Conservation (phyloP, 2,329 filamentous ascomycete species). For the Cercospora janseana region DNA sequence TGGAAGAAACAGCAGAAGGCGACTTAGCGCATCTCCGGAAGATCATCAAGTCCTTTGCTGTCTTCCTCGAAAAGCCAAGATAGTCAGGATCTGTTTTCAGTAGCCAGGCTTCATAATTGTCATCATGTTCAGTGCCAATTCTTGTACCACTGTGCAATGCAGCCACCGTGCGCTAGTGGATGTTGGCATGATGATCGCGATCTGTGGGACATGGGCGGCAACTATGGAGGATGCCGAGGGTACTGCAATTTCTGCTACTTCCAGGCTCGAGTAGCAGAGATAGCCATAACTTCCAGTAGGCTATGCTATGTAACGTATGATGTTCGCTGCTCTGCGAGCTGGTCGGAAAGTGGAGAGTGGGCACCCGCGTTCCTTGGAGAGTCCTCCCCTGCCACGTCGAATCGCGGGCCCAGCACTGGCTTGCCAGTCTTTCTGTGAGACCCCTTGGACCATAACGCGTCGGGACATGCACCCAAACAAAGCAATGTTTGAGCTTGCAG, state of each 20-base stretch:
- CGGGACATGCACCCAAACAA: no score
- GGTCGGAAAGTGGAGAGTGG: slow-evolving; percentile 6
- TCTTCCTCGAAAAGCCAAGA: no score
- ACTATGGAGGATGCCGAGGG: background rate
- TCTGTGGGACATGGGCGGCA: background rate
- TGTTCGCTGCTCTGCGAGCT: background rate
- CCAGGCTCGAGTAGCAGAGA: background rate
- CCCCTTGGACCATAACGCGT: background rate
- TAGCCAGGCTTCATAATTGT: no score
- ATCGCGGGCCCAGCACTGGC: background rate
- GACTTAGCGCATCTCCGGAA: no score
- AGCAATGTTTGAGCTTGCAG: no score
- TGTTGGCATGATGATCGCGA: slow-evolving; percentile 4
- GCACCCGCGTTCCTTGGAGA: background rate
- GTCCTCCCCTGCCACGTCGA: background rate
- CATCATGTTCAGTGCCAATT: no score
- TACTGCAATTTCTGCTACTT: no score
- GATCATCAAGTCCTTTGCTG: no score
- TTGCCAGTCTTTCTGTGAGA: background rate
- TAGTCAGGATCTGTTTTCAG: no score
- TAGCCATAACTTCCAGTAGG: background rate
- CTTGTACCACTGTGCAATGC: no score
- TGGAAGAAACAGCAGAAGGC: slow-evolving; percentile 40
- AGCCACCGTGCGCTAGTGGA: background rate
- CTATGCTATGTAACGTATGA: background rate